Percentiles rank a stretch among this genome's conserved stretches.
phyloP scores from a whole-genome alignment of 352 stramenopile genomes.

The Thraustochytrium sp. region DNA sequence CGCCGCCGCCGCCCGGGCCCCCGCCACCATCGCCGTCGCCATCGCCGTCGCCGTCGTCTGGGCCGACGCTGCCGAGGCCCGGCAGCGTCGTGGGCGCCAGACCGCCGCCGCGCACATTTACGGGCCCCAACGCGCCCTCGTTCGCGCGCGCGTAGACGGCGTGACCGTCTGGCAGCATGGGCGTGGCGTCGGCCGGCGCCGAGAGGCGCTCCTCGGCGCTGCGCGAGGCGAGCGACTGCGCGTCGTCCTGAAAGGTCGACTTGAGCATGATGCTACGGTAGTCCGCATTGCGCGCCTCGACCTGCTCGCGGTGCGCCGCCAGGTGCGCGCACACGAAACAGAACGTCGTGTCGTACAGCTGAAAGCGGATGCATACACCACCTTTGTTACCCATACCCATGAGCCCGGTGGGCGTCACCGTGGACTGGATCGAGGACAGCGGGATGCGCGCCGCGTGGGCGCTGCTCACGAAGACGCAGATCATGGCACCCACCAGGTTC shows the following conservation, averaged over 20 bases:
- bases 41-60: background rate
- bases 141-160: background rate
- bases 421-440: conserved; percentile 70
- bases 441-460: conserved; percentile 43
- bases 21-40: background rate
- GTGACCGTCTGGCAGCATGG: conserved; percentile 2
- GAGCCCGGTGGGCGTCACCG: conserved; percentile 88
- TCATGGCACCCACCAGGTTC: conserved; percentile 90
- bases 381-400: conserved; percentile 99
- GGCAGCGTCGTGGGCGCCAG: background rate
- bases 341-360: conserved; percentile 94
- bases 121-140: background rate
- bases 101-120: background rate
- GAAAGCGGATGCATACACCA: conserved; percentile 84
- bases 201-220: conserved; percentile 23
- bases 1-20: background rate
- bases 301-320: conserved; percentile 95
- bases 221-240: background rate
- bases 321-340: conserved; percentile 98
- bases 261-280: conserved; percentile 96
- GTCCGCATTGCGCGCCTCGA: conserved; percentile 90
- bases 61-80: background rate
- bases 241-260: conserved; percentile 72
- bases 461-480: conserved; percentile 89
- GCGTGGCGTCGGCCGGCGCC: background rate